These are phyloP conservation scores for Ilyonectria sp. DNA, from an alignment of 2,329 filamentous ascomycete species.

Conservation along the genomic window DNA sequence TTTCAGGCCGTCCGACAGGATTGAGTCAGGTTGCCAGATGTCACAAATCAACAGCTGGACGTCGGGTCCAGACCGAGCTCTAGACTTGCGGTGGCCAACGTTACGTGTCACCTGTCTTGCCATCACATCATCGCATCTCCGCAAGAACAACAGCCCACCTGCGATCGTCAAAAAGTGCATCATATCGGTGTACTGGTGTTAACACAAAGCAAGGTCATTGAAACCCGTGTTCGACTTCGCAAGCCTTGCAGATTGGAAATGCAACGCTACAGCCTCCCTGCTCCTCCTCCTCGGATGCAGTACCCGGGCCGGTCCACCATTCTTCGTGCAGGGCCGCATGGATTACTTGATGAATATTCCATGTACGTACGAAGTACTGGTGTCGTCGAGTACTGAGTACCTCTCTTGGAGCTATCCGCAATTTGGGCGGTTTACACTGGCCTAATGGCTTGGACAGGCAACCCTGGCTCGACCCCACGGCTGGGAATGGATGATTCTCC, in stretches of 20 bases:
- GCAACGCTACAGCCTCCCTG: background rate
- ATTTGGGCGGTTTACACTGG: background rate
- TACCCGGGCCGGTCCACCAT: background rate
- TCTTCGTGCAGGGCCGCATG: background rate
- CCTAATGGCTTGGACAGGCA: constrained; percentile 6
- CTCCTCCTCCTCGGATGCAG: background rate
- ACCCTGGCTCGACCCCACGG: constrained; percentile 24
- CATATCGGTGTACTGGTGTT: background rate
- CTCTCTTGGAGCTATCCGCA: background rate
- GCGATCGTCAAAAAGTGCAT: background rate
- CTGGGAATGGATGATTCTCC: constrained; percentile 25
- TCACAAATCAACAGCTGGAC: constrained; percentile 1
- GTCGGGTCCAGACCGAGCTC: background rate
- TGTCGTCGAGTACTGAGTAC: background rate
- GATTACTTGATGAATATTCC: background rate
- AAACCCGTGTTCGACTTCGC: constrained; percentile 8
- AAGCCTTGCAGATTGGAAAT: background rate
- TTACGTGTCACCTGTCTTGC: background rate
- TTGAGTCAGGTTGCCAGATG: background rate
- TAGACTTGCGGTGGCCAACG: background rate
- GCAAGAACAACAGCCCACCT: background rate
- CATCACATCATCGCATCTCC: background rate
- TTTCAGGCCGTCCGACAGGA: constrained; percentile 7
- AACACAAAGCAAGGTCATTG: constrained; percentile 13
- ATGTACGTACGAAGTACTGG: background rate